phyloP scores from a whole-genome alignment of 139 green algal genomes.

The Chlamydomonas applanata region DNA sequence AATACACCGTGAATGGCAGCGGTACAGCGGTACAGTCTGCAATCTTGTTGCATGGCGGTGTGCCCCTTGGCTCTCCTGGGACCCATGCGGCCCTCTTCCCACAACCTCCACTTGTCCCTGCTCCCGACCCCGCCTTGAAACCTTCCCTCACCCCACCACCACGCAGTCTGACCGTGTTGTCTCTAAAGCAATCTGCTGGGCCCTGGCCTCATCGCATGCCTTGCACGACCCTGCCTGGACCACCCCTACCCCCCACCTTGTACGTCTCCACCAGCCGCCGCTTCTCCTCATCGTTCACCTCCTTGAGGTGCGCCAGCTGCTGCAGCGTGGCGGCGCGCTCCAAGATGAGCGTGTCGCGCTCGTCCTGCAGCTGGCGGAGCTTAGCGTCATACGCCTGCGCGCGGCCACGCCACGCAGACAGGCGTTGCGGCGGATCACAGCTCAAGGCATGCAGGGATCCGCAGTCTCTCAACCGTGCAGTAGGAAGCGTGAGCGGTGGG shows the following conservation, averaged over 20 bases:
- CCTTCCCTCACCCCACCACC: too few species aligned
- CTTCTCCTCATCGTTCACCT: slow-evolving; percentile 63
- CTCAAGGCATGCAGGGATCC: too few species aligned
- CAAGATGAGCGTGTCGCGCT: slow-evolving; percentile 45
- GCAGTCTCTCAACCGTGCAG: not conserved
- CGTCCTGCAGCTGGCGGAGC: slow-evolving; percentile 46
- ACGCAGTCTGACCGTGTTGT: too few species aligned
- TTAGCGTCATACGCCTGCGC: slow-evolving; percentile 48
- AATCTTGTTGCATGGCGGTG: not conserved
- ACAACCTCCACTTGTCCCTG: too few species aligned
- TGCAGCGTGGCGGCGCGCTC: slow-evolving; percentile 51
- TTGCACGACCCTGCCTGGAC: slow-evolving; percentile 1
- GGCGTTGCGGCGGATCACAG: too few species aligned
- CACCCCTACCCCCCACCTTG: slow-evolving; percentile 39
- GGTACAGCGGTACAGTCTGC: not conserved
- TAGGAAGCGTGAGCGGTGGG: slow-evolving; percentile 1
- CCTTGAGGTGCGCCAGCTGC: slow-evolving; percentile 56
- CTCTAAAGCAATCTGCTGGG: too few species aligned
- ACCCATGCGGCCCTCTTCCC: not conserved
- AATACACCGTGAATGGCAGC: not conserved
- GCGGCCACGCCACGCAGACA: too few species aligned
- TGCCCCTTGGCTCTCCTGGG: not conserved
- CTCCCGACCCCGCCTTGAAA: too few species aligned
- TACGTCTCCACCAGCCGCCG: slow-evolving; percentile 55
- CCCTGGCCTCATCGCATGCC: too few species aligned